Evolutionary conservation across 352 stramenopile species (phyloP), one percentile per base, ranked within the genome.

Genomic region (Phytopythium cucurbitacearum): DNA sequence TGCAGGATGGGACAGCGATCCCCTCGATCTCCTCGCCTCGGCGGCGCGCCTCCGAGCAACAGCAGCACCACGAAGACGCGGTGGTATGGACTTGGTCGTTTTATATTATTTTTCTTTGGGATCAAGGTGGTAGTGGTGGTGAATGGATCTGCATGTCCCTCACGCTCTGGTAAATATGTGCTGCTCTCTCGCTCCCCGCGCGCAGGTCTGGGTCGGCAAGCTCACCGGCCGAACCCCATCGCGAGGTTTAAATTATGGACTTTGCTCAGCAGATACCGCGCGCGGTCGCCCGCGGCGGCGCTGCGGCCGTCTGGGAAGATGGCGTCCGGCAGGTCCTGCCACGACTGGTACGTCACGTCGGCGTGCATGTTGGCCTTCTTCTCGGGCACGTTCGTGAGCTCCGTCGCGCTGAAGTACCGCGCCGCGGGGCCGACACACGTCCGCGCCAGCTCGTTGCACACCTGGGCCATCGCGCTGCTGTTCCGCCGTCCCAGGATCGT

Each of bases 331-430:
- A 95, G 58, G 13, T 88, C 64, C 35, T 87, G 76, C 85, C 85
- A 95, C 36, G 65, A 66, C n/a, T 57, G 42, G 51, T 87, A 90
- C 7, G 53, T 56, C 33, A 95, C 85, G 21, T 73, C 65, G 2
- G 69, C 79, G 5, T 73, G 52, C 83, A 91, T 93, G 48, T 55
- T 69, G 48, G 47, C 44, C 59, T 65, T 87, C 73, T 74, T 78
- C 51, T 93, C 80, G 2, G 60, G 32, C 11, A 68, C 81, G 21
- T 65, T 72, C 37, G 65, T 55, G 9, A 95, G 59, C 56, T 94
- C 82, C 7, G 85, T 95, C 2, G 79, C 85, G 10, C 84, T 69
- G 49, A 95, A 95, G 46, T 94, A 95, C 37, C 80, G 70, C 4
- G 80, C 76, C 8, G 81, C 78, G 2, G 79, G 81, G 0, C 66